Conservation (phyloP, 768 basidiomycete genomes). For the Gloeopeniophorella convolvens region DNA sequence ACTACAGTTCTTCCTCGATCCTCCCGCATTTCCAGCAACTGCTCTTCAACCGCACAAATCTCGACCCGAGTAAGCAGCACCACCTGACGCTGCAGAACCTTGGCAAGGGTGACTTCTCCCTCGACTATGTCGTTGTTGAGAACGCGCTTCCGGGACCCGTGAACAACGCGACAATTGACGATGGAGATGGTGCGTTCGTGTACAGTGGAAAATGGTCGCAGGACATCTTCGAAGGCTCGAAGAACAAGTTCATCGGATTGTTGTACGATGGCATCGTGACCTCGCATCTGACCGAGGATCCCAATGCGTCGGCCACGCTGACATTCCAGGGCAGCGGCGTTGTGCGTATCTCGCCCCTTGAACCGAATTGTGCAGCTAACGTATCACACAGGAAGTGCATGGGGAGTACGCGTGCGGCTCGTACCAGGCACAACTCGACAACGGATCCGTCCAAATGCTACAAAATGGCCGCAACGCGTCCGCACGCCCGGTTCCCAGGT, state of each 20-base stretch:
- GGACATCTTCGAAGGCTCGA: neutral
- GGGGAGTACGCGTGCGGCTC: neutral
- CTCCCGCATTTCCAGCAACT: neutral
- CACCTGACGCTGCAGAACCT: neutral
- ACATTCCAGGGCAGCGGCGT: neutral
- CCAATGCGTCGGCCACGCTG: neutral
- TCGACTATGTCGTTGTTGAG: slow-evolving; percentile 2
- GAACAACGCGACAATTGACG: neutral
- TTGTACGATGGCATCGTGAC: no score
- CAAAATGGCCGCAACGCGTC: neutral
- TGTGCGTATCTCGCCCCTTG: neutral
- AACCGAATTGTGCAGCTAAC: neutral
- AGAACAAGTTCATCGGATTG: no score
- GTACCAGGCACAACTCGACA: neutral
- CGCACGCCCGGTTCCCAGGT: neutral
- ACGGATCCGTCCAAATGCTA: neutral
- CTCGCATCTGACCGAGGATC: neutral
- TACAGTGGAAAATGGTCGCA: neutral
- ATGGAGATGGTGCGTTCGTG: neutral
- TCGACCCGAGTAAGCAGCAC: neutral
- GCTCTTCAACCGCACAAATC: neutral
- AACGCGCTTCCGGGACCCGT: neutral
- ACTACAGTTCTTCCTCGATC: neutral
- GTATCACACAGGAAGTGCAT: neutral
- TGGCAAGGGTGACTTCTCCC: neutral